A percentile compares a stretch with the other conserved stretches of the same genome.
Conservation (phyloP, 2,329 filamentous ascomycete species). For the Teratosphaeria destructans region DNA sequence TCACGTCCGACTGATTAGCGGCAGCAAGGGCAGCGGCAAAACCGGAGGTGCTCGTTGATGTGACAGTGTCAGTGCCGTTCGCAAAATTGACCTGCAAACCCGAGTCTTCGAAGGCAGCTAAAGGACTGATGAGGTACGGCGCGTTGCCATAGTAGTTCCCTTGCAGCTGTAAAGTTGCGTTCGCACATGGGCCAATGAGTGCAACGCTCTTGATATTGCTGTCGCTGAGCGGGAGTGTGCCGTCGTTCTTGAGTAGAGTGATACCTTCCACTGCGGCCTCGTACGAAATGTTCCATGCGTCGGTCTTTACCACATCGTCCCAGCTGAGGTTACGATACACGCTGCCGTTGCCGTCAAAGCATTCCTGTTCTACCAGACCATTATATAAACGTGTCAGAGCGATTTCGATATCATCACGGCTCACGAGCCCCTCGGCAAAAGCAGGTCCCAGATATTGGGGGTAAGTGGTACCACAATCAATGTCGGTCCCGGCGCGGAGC, state of each 20-base stretch:
- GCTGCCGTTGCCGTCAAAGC: conserved; percentile 39
- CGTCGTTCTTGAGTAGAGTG: conserved; percentile 41
- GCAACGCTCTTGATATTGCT: conserved; percentile 32
- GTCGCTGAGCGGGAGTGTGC: conserved; percentile 28
- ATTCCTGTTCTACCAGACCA: conserved; percentile 43
- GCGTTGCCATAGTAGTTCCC: conserved; percentile 29
- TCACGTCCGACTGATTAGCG: conserved; percentile 11
- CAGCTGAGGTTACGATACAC: conserved; percentile 43
- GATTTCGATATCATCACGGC: conserved; percentile 36
- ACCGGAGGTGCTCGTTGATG: conserved; percentile 7
- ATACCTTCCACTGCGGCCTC: conserved; percentile 35
- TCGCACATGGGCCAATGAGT: conserved; percentile 47
- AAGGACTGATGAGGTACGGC: conserved; percentile 12
- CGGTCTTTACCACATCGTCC: conserved; percentile 43
- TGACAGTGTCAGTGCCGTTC: conserved; percentile 9
- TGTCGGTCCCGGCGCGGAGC: conserved; percentile 41
- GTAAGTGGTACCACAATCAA: conserved; percentile 41
- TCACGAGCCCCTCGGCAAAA: conserved; percentile 31
- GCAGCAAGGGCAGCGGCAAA: conserved; percentile 10
- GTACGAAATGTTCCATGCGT: conserved; percentile 39
- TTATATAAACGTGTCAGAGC: conserved; percentile 42
- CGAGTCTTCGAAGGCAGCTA: conserved; percentile 10
- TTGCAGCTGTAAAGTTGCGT: conserved; percentile 36
- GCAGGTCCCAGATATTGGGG: conserved; percentile 33
- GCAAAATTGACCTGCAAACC: conserved; percentile 7